Evolutionary conservation across 2,329 filamentous ascomycete species (phyloP).

Genomic region (Ceratocystis variospora): DNA sequence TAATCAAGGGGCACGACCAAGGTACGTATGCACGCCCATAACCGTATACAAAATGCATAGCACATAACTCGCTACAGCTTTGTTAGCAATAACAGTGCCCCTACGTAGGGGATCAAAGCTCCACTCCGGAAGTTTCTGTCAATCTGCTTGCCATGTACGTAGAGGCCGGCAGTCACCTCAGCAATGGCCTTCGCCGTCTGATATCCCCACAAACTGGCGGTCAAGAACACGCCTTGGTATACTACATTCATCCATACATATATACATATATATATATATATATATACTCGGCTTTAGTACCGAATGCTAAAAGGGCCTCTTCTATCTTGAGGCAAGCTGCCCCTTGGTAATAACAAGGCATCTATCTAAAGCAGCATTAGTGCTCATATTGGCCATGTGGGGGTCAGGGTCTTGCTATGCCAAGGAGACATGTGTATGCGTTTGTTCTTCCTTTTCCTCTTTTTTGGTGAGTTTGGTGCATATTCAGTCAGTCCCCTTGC

Average conservation of each 20-base stretch:
- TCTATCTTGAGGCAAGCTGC: not conserved
- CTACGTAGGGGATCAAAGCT: not conserved
- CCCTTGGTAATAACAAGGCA: not conserved
- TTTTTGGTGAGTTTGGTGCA: not conserved
- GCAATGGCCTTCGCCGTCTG: not conserved
- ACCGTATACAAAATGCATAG: not conserved
- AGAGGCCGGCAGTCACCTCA: not conserved
- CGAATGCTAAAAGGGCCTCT: not conserved
- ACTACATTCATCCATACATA: not conserved
- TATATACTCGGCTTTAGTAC: not conserved
- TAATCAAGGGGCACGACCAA: conserved; percentile 1
- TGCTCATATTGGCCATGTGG: not conserved
- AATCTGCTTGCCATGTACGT: not conserved
- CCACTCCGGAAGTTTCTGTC: conserved; percentile 1
- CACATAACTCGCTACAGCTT: not conserved
- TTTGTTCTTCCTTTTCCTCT: not conserved
- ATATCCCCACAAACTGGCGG: not conserved
- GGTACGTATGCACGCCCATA: not conserved
- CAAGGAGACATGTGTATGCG: not conserved
- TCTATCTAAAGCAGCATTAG: not conserved
- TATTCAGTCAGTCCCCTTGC: not conserved
- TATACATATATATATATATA: not conserved
- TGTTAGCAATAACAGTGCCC: not conserved
- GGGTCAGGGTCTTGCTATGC: not conserved
- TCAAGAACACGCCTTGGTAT: not conserved